Conservation (phyloP, 805 yeast species). For the Maudiozyma barnettii region DNA sequence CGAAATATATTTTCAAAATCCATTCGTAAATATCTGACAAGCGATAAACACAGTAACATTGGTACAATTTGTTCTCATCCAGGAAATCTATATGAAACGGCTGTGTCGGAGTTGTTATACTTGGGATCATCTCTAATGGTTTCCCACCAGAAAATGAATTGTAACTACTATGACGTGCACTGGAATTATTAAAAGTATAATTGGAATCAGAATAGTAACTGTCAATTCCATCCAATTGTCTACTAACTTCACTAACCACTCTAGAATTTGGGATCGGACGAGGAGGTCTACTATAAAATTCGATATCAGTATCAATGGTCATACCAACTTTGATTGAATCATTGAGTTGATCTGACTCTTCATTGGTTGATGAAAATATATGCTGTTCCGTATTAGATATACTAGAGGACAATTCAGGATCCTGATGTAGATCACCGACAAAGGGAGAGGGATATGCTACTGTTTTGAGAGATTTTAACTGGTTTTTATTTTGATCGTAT, state of each 20-base stretch:
- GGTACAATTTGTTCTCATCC: conserved; percentile 39
- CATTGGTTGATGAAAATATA: too few species aligned
- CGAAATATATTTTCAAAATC: conserved; percentile 39
- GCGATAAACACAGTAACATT: conserved; percentile 39
- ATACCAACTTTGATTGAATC: not conserved
- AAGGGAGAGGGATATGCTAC: not conserved
- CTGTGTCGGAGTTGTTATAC: conserved; percentile 39
- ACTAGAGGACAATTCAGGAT: not conserved
- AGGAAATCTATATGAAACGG: conserved; percentile 47
- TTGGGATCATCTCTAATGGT: conserved; percentile 26
- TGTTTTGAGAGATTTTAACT: not conserved
- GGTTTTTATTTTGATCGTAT: not conserved
- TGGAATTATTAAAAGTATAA: conserved; percentile 27
- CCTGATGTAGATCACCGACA: not conserved
- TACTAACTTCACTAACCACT: conserved; percentile 17
- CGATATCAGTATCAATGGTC: conserved; percentile 1
- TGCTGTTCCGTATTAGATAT: not conserved
- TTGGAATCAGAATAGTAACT: conserved; percentile 28
- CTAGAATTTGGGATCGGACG: conserved; percentile 13
- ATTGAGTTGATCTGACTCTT: not conserved
- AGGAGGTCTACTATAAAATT: conserved; percentile 14
- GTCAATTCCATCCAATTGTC: conserved; percentile 23
- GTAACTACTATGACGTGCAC: conserved; percentile 25
- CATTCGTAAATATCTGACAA: conserved; percentile 43
- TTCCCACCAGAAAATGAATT: conserved; percentile 26